A percentile compares a stretch with the other conserved stretches of the same genome.
phyloP scores from a whole-genome alignment of 805 yeast species.

The Suhomyces tanzawaensis region DNA sequence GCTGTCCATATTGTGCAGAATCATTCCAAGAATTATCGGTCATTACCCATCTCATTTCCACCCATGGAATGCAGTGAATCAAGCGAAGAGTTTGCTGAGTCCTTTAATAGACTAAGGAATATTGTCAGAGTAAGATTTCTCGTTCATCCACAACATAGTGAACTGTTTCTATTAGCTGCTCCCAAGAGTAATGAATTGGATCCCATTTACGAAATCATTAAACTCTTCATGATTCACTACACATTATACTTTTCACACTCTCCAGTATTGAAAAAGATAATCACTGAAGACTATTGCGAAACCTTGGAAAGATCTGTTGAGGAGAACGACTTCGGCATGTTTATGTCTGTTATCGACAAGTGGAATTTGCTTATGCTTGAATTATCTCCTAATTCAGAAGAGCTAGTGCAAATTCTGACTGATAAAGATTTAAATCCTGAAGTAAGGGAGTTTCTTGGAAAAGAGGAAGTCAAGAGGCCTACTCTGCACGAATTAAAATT shows the following conservation, averaged over 20 bases:
- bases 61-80: conserved; percentile 16
- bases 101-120: conserved; percentile 5
- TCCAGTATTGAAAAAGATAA: conserved; percentile 25
- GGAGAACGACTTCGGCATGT: conserved; percentile 31
- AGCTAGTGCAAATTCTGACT: conserved; percentile 7
- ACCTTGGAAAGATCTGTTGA: conserved; percentile 29
- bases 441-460: conserved; percentile 17
- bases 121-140: conserved; percentile 32
- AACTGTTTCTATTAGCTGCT: conserved; percentile 46
- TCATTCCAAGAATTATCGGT: conserved; percentile 29
- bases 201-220: conserved; percentile 56
- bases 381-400: conserved; percentile 30
- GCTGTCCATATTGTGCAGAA: conserved; percentile 30
- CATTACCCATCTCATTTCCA: conserved; percentile 38
- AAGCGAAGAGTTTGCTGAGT: conserved; percentile 11
- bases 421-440: conserved; percentile 23
- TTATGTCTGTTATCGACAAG: conserved; percentile 37
- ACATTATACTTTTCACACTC: conserved; percentile 42
- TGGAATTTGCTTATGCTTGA: conserved; percentile 42
- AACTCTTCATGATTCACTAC: conserved; percentile 39
- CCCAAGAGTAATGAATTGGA: conserved; percentile 58
- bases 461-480: conserved; percentile 13
- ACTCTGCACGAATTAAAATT: conserved; percentile 19
- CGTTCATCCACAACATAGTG: conserved; percentile 45
- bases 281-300: conserved; percentile 33